These are phyloP conservation scores for Litchi chinensis DNA, from an alignment of 345 rosid genomes.

Conservation along the genomic window DNA sequence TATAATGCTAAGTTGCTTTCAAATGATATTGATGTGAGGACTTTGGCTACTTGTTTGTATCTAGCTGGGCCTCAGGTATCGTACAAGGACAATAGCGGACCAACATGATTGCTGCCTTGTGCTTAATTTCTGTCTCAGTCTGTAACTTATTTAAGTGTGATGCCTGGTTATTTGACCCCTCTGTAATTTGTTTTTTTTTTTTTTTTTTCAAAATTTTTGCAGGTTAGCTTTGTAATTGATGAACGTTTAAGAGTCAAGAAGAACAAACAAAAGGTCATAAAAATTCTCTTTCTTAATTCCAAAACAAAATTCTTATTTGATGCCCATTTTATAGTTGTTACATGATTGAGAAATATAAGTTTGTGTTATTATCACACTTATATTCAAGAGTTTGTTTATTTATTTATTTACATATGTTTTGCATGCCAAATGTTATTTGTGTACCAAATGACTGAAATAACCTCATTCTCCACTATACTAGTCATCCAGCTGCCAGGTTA, in stretches of 20 bases:
- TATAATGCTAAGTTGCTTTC: not conserved
- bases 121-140: not conserved
- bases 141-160: not conserved
- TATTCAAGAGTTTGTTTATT: not conserved
- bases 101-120: not conserved
- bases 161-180: slow-evolving; percentile 2
- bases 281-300: not conserved
- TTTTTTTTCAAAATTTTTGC: slow-evolving; percentile 29
- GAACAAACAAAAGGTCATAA: slow-evolving; percentile 79
- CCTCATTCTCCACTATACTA: not conserved
- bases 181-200: not conserved
- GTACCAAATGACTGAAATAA: not conserved
- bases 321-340: not conserved
- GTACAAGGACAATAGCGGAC: not conserved
- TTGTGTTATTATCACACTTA: not conserved
- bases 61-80: not conserved
- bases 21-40: not conserved
- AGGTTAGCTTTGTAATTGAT: slow-evolving; percentile 86
- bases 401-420: not conserved
- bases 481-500: not conserved
- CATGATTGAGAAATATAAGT: not conserved
- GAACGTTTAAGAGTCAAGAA: slow-evolving; percentile 77
- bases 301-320: not conserved
- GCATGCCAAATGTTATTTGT: not conserved
- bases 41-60: not conserved